Base-by-base conservation (phyloP, 2,329 filamentous ascomycete species). In the Sclerotinia nivalis region DNA sequence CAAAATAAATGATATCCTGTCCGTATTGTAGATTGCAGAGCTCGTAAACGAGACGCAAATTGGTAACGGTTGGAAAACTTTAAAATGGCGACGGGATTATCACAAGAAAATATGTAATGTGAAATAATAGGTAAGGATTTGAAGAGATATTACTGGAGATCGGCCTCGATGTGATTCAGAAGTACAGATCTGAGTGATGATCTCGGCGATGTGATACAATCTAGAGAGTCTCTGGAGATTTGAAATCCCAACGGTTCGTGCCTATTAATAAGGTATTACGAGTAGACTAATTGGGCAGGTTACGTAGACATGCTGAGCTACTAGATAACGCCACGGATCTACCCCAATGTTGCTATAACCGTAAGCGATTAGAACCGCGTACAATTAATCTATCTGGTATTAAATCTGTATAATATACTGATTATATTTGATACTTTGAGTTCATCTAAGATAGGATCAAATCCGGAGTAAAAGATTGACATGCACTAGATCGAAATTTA, bases 121-220 rank as follows among this genome's bases (percentile, higher is more conserved):
- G 28, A 37, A n/a, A 18, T n/a, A 37, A 59, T 40, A 59, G 56
- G 56, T 59, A 25, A 25, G 12, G 25, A 59, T 28, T 12, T 43
- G 56, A 20, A 25, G 28, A n/a, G 43, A 37, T 62, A 50, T 50
- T 10, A 22, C 31, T 37, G 13, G 28, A 22, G 28, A 62, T 62
- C 45, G 28, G 28, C 28, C 60, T 62, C 45, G 25, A 25, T 62
- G 45, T 37, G 45, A 50, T 25, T 49, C 28, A 37, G 31, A 37
- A 62, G 31, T 50, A 62, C 60, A 62, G 60, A 62, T 62, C 60
- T 62, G 15, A 62, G 43, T 62, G 59, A 49, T 49, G 59, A 34
- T 62, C 59, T 62, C 43, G 43, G 43, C 59, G 43, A 62, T 62
- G 60, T 62, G 60, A 62, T 50, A 62, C 60, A 56, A 56, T 10